Evolutionary conservation across 73 alveolate species (phyloP).

Genomic region (Symbiodinium pilosum): DNA sequence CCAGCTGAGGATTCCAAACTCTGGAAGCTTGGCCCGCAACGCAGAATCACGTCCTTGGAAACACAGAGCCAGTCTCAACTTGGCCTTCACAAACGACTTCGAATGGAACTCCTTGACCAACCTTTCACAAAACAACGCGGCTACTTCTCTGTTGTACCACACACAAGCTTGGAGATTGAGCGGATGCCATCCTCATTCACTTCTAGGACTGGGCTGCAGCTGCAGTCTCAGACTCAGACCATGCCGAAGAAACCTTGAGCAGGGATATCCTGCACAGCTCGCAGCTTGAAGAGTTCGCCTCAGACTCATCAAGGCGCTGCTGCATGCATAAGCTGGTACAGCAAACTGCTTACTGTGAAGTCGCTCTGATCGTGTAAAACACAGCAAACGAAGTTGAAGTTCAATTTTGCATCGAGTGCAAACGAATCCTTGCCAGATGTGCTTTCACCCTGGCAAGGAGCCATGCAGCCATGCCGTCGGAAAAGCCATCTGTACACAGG

Average conservation of each 20-base stretch:
- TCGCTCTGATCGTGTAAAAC: neutral
- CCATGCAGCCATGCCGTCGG: neutral
- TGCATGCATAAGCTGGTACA: neutral
- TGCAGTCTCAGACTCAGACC: neutral
- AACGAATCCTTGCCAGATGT: neutral
- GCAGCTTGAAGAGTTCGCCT: constrained; percentile 92
- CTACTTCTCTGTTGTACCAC: too few relatives aligned
- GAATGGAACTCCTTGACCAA: too few relatives aligned
- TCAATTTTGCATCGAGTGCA: neutral
- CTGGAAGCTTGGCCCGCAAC: too few relatives aligned
- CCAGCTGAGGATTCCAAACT: too few relatives aligned
- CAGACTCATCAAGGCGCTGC: neutral
- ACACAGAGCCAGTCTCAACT: too few relatives aligned
- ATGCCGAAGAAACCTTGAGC: constrained; percentile 17
- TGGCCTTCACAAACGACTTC: too few relatives aligned
- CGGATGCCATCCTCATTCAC: too few relatives aligned
- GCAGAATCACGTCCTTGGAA: too few relatives aligned
- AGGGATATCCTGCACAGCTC: constrained; percentile 48
- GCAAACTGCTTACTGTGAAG: neutral
- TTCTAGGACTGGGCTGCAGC: neutral
- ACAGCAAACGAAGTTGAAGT: neutral
- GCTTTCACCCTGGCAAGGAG: neutral
- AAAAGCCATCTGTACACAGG: neutral
- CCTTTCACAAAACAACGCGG: too few relatives aligned
- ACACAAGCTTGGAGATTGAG: too few relatives aligned